Base-by-base conservation (phyloP, 164 flowering plant species). In the Chimonanthus salicifolius region DNA sequence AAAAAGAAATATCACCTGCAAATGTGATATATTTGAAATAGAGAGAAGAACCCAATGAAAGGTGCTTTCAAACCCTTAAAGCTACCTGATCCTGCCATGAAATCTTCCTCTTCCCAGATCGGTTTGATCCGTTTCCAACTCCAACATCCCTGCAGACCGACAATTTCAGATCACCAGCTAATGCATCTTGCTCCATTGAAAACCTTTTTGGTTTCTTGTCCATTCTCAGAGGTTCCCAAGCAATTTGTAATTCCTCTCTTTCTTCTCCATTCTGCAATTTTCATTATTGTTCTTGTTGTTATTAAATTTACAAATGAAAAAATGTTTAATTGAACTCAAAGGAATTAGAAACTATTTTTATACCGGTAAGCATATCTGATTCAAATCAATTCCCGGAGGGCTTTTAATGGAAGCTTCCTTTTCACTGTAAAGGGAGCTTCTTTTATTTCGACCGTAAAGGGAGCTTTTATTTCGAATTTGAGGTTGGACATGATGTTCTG, bases 61-160 rank as follows among this genome's bases (percentile, higher is more conserved):
- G 47, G n/a, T 3, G 45, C 47, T 47, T 43, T 85, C 79, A 91
- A 65, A 90, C 98, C 79, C 88, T 86, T 80, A 91, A 82, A 63
- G 94, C 97, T 76, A 94, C 90, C 51, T 82, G 97, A 77, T 94
- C 98, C 75, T 90, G 94, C 98, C 97, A 91, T 63, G 98, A 77
- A 64, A 94, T 90, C 85, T 94, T 94, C 77, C 94, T 85, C 81
- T 94, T 91, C 73, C 86, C 89, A 0, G 77, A 47, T 18, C 88
- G 77, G 46, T 62, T 81, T 0, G 88, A 50, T 0, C 88, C 90
- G 65, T 86, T 89, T 16, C 85, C 88, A 6, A 80, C 60, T 33
- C 33, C 33, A 54, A 54, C 60, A 64, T 78, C 87, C 79, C 94
- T 79, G 79, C 92, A 93, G 5, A 82, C 77, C 3, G 85, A 79